Conservation (phyloP, 2,329 filamentous ascomycete genomes). For the Penicillium sp. region DNA sequence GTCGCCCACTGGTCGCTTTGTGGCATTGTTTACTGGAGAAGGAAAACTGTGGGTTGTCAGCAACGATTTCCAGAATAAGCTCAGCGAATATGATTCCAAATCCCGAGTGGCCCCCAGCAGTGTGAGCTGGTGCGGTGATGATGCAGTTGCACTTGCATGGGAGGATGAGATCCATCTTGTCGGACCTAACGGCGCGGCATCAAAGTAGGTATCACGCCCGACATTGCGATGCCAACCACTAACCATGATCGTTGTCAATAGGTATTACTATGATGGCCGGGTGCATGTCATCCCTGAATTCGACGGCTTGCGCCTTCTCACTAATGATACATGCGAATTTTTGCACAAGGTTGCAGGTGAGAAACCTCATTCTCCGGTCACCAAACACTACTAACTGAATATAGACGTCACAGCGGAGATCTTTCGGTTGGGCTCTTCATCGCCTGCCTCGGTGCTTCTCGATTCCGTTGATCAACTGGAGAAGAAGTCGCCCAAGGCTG, state of each 20-base stretch:
- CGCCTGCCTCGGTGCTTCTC: constrained; percentile 85
- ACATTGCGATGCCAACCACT: constrained; percentile 6
- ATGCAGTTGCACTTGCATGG: constrained; percentile 92
- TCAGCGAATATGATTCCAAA: constrained; percentile 88
- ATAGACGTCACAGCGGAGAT: constrained; percentile 78
- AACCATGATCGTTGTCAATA: constrained; percentile 36
- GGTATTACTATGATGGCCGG: constrained; percentile 86
- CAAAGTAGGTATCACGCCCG: constrained; percentile 48
- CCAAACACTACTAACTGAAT: constrained; percentile 5
- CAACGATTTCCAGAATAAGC: constrained; percentile 88
- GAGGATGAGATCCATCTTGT: constrained; percentile 96
- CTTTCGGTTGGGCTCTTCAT: constrained; percentile 84
- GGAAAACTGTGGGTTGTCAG: constrained; percentile 91
- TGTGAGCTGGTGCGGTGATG: constrained; percentile 94
- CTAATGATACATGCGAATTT: constrained; percentile 95
- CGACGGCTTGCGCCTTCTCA: constrained; percentile 87
- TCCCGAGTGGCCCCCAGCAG: constrained; percentile 83
- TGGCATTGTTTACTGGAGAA: constrained; percentile 81
- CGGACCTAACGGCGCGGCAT: constrained; percentile 76
- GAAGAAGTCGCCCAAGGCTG: constrained; percentile 91
- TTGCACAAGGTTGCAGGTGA: constrained; percentile 81
- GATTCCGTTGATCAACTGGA: constrained; percentile 92
- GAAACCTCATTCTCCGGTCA: constrained; percentile 9
- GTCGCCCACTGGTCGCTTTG: constrained; percentile 86
- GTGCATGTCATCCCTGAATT: constrained; percentile 85